phyloP scores from a whole-genome alignment of 805 yeast species.

The Pichia scutulata region DNA sequence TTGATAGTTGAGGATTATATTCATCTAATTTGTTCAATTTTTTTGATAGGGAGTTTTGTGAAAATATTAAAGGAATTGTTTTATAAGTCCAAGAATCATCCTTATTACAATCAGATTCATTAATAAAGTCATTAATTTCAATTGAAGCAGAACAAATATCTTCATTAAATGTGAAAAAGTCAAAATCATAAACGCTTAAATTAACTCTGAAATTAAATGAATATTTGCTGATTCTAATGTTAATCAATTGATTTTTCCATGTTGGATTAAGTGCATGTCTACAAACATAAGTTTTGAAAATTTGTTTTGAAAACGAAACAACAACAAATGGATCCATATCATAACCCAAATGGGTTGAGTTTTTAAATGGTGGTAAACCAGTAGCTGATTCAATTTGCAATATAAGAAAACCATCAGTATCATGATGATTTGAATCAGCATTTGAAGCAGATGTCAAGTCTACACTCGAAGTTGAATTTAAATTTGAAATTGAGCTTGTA shows the following conservation, averaged over 20 bases:
- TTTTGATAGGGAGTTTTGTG: constrained; percentile 7
- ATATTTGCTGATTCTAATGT: constrained; percentile 64
- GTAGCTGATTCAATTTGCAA: constrained; percentile 67
- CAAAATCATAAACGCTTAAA: constrained; percentile 77
- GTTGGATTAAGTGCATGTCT: constrained; percentile 78
- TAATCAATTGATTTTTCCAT: constrained; percentile 62
- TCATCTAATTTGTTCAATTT: not conserved
- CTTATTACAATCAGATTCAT: constrained; percentile 5
- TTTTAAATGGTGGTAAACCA: constrained; percentile 71
- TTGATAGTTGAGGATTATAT: constrained; percentile 9
- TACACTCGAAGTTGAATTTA: not conserved
- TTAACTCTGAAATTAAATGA: constrained; percentile 61
- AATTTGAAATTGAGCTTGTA: not conserved
- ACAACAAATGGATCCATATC: constrained; percentile 98
- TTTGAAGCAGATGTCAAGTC: not conserved
- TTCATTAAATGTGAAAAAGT: constrained; percentile 75
- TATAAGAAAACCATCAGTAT: constrained; percentile 57
- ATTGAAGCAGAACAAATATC: constrained; percentile 62
- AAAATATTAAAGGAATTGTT: constrained; percentile 6
- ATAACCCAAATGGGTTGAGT: constrained; percentile 66
- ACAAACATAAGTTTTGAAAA: constrained; percentile 78
- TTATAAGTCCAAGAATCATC: constrained; percentile 10
- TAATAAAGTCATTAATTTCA: constrained; percentile 36
- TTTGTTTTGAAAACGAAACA: constrained; percentile 80
- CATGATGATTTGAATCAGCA: constrained; percentile 6